Evolutionary conservation across 805 yeast species (phyloP).

Genomic region (Phaffomyces opuntiae): DNA sequence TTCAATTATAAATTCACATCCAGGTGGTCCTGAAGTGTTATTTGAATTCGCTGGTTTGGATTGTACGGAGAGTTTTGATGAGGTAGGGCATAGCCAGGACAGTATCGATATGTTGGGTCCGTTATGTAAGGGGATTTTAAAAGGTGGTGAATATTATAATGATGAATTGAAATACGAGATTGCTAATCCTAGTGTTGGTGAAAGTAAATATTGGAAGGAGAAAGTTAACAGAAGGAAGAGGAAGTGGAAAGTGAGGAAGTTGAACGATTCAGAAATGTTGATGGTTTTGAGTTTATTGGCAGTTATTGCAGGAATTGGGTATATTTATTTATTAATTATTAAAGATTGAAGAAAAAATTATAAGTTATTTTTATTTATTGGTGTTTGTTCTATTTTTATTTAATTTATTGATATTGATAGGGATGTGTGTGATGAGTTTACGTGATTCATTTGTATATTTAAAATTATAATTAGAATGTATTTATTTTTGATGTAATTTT

Average conservation of each 20-base stretch:
- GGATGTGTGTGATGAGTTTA: too few species aligned
- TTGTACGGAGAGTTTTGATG: constrained; percentile 80
- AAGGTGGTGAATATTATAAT: too few species aligned
- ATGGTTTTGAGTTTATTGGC: constrained; percentile 12
- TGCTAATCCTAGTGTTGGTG: constrained; percentile 21
- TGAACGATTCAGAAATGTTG: constrained; percentile 9
- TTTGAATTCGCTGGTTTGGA: constrained; percentile 70
- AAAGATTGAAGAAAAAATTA: background rate
- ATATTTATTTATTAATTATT: constrained; percentile 8
- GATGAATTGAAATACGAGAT: too few species aligned
- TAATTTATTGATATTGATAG: too few species aligned
- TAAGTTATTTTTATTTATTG: too few species aligned
- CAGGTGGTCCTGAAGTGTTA: constrained; percentile 64
- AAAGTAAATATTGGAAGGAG: constrained; percentile 14
- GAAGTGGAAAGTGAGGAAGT: constrained; percentile 1
- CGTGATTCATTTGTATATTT: too few species aligned
- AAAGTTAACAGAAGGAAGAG: constrained; percentile 3
- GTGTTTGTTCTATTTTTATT: too few species aligned
- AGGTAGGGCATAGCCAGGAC: constrained; percentile 95
- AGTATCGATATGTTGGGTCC: constrained; percentile 71
- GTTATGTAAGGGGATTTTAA: constrained; percentile 52
- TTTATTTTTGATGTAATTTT: too few species aligned
- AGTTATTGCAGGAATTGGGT: constrained; percentile 12
- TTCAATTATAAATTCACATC: constrained; percentile 62
- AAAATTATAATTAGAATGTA: too few species aligned